Percentiles rank a stretch among this genome's conserved stretches.
Evolutionary conservation across 306 rosid genomes (phyloP).

Genomic region (Macrotyloma uniflorum): DNA sequence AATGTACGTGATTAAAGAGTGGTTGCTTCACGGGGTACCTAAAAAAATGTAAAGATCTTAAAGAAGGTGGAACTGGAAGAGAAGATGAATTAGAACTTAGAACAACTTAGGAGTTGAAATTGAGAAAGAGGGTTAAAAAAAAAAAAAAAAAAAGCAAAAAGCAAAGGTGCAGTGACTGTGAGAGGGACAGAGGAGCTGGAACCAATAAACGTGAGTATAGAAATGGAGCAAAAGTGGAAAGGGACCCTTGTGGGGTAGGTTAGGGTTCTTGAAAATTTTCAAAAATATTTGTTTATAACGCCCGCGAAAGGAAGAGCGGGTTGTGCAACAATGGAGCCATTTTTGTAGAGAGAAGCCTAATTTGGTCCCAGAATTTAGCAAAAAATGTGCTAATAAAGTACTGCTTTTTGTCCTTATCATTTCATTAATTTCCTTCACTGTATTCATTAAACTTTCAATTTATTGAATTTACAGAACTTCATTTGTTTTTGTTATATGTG

Average conservation of each 20-base stretch:
- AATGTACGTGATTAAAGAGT: constrained; percentile 17
- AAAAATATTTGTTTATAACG: background rate
- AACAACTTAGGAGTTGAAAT: constrained; percentile 28
- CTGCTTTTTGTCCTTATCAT: background rate
- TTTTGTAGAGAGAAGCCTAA: background rate
- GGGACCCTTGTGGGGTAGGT: constrained; percentile 35
- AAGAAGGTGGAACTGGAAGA: constrained; percentile 6
- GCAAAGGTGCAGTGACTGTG: constrained; percentile 24
- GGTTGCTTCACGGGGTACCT: background rate
- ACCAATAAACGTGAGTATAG: constrained; percentile 42
- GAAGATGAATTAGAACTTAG: constrained; percentile 7
- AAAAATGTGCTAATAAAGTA: background rate
- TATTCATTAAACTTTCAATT: background rate
- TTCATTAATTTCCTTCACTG: background rate
- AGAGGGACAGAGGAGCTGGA: constrained; percentile 40
- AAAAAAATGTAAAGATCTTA: constrained; percentile 56
- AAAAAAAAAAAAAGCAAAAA: constrained; percentile 24
- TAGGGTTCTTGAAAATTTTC: constrained; percentile 31
- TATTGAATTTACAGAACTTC: background rate
- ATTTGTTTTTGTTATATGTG: background rate
- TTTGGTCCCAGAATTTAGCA: constrained; percentile 8
- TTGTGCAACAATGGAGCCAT: background rate
- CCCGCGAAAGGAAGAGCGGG: constrained; percentile 29
- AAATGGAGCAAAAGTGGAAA: constrained; percentile 32
- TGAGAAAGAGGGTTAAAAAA: background rate